A percentile compares a stretch with the other conserved stretches of the same genome.
Evolutionary conservation across 2,329 filamentous ascomycete genomes (phyloP).

Genomic region (Aureobasidium sp.): DNA sequence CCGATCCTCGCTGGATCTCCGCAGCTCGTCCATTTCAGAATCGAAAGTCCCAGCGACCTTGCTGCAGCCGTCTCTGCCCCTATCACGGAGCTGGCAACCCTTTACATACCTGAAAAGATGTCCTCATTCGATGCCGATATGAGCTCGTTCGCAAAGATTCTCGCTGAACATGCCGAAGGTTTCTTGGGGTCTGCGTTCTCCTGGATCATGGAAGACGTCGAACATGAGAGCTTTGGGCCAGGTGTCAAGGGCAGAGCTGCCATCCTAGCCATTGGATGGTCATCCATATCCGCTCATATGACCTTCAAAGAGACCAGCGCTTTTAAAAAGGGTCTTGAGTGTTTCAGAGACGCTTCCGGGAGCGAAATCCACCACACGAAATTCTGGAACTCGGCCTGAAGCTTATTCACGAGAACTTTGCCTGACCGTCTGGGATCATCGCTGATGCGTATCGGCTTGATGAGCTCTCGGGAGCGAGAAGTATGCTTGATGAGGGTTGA

Average conservation of each 20-base stretch:
- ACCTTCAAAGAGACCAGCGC: constrained; percentile 38
- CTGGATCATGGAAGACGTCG: constrained; percentile 31
- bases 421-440: not conserved
- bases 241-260: constrained; percentile 36
- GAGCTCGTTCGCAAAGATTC: constrained; percentile 32
- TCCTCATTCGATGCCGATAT: constrained; percentile 31
- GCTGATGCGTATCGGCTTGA: not conserved
- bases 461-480: not conserved
- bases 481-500: constrained; percentile 20
- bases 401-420: not conserved
- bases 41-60: constrained; percentile 22
- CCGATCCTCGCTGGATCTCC: constrained; percentile 26
- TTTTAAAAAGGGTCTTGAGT: constrained; percentile 37
- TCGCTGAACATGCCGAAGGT: constrained; percentile 29
- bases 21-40: constrained; percentile 30
- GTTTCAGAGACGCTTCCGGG: constrained; percentile 38
- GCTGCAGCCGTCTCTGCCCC: constrained; percentile 32
- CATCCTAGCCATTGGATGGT: constrained; percentile 46
- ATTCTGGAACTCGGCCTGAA: not conserved
- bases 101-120: constrained; percentile 36
- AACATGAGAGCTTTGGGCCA: constrained; percentile 19
- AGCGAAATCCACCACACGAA: constrained; percentile 32
- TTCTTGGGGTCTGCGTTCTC: constrained; percentile 26
- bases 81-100: constrained; percentile 43
- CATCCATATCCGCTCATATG: constrained; percentile 44